Conservation (phyloP, 176 grass and related monocot genomes). For the Avena eriantha region DNA sequence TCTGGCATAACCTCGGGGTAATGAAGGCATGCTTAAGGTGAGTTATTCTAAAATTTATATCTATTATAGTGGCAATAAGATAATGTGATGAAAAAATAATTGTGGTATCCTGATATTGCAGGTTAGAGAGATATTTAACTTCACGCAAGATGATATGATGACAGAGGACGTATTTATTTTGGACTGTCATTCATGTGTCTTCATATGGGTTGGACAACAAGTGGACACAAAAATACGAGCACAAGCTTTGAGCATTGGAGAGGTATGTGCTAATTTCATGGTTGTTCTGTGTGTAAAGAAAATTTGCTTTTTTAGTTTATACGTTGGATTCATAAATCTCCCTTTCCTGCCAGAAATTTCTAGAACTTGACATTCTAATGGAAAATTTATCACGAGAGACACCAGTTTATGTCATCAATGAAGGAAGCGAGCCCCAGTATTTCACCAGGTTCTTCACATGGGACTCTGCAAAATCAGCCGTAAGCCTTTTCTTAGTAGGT, state of each 20-base stretch:
- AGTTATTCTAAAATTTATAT: conserved; percentile 38
- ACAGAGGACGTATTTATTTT: conserved; percentile 95
- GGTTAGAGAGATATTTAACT: conserved; percentile 99
- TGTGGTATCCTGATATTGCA: conserved; percentile 51
- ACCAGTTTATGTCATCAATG: conserved; percentile 77
- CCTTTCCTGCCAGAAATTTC: conserved; percentile 73
- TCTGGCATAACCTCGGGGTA: conserved; percentile 42
- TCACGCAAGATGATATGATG: conserved; percentile 98
- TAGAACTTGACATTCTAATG: conserved; percentile 92
- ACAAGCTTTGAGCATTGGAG: conserved; percentile 90
- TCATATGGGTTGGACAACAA: conserved; percentile 87
- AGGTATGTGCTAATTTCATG: conserved; percentile 57
- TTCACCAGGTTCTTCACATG: conserved; percentile 98
- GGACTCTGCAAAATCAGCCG: conserved; percentile 92
- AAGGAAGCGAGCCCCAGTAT: conserved; percentile 92
- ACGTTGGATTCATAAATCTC: conserved; percentile 12
- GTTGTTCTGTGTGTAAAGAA: conserved; percentile 29
- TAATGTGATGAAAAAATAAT: conserved; percentile 34
- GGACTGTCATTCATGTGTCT: conserved; percentile 83
- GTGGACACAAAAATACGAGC: conserved; percentile 73
- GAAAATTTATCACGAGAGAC: conserved; percentile 82
- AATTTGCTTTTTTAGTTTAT: neutral
- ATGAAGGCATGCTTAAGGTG: conserved; percentile 93
- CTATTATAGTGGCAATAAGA: neutral
- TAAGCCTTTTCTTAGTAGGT: conserved; percentile 53